phyloP scores from a whole-genome alignment of 441 rosid species.

The Gossypium davidsonii region DNA sequence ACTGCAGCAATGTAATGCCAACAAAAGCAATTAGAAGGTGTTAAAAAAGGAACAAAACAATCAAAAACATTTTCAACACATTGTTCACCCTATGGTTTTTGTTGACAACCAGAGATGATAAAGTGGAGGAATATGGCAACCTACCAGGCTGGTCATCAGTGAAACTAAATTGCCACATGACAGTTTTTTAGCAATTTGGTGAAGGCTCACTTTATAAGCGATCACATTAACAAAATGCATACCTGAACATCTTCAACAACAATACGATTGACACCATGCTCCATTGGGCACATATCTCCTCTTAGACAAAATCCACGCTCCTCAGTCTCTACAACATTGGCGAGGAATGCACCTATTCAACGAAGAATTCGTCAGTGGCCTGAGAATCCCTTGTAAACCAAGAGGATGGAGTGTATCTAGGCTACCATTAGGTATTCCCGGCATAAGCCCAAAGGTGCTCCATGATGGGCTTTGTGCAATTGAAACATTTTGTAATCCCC shows the following conservation, averaged over 20 bases:
- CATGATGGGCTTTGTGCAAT: slow-evolving; percentile 60
- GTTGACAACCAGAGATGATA: neutral
- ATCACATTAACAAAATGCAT: slow-evolving; percentile 11
- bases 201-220: neutral
- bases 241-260: slow-evolving; percentile 99
- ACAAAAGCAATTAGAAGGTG: neutral
- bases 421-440: slow-evolving; percentile 69
- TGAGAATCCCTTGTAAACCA: slow-evolving; percentile 65
- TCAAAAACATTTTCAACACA: neutral
- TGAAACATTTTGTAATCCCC: slow-evolving; percentile 63
- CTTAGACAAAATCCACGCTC: slow-evolving; percentile 98
- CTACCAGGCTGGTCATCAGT: neutral
- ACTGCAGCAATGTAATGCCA: neutral
- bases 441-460: slow-evolving; percentile 77
- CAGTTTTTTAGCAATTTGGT: neutral
- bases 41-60: neutral
- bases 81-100: no score
- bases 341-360: slow-evolving; percentile 69
- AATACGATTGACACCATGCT: slow-evolving; percentile 98
- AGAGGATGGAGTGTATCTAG: slow-evolving; percentile 67
- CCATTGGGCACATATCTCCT: slow-evolving; percentile 99
- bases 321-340: slow-evolving; percentile 90
- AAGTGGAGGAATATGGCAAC: neutral
- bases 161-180: neutral
- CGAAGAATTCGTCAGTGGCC: slow-evolving; percentile 56